phyloP scores from a whole-genome alignment of 768 basidiomycete species.

The Candolleomyces eurysporus region DNA sequence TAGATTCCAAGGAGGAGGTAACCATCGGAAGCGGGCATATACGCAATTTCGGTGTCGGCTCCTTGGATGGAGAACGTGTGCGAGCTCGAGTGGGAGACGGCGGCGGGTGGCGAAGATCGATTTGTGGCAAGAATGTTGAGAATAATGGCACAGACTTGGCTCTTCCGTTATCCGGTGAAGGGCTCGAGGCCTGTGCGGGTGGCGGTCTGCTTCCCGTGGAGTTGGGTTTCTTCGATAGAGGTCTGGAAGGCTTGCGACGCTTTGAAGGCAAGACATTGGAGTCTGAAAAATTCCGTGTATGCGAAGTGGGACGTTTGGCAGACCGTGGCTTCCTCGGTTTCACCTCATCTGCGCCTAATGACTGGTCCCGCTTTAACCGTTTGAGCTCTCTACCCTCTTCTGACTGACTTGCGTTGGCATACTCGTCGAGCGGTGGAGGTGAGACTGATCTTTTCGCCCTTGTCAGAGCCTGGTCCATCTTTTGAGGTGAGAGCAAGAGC shows the following conservation, averaged over 20 bases:
- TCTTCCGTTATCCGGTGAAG: constrained; percentile 28
- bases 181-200: not conserved
- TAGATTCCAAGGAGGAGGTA: constrained; percentile 12
- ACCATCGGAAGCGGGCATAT: constrained; percentile 20
- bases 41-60: constrained; percentile 30
- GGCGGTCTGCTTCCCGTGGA: constrained; percentile 13
- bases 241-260: constrained; percentile 19
- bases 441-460: constrained; percentile 41
- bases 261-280: constrained; percentile 19
- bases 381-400: constrained; percentile 33
- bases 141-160: constrained; percentile 47
- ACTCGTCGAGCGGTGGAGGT: constrained; percentile 30
- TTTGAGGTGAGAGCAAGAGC: constrained; percentile 43
- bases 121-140: constrained; percentile 27
- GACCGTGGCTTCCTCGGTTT: constrained; percentile 11
- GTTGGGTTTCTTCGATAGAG: constrained; percentile 22
- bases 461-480: constrained; percentile 18
- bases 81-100: constrained; percentile 37
- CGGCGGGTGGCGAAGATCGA: constrained; percentile 44
- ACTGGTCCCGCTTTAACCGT: constrained; percentile 31
- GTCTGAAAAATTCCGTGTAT: constrained; percentile 37
- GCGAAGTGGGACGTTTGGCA: constrained; percentile 5
- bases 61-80: constrained; percentile 46
- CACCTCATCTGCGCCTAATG: constrained; percentile 6
- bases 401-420: constrained; percentile 22